These are phyloP conservation scores for Letharia lupina DNA, from an alignment of 495 filamentous ascomycete species.

Conservation along the genomic window DNA sequence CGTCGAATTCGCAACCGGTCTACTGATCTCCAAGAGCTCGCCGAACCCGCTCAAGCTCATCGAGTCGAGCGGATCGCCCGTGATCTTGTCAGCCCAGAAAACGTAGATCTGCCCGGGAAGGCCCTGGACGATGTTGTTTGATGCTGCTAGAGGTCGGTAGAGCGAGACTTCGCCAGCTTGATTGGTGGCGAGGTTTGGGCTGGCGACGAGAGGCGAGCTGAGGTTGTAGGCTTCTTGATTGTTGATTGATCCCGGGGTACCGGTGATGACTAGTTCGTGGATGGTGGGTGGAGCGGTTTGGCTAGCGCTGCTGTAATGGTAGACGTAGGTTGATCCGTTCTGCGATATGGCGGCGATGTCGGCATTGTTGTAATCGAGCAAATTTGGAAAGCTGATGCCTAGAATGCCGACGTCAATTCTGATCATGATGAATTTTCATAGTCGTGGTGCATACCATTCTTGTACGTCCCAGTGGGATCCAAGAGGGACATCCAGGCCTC, in stretches of 20 bases:
- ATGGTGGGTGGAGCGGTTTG: conserved; percentile 11
- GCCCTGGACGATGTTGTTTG: conserved; percentile 12
- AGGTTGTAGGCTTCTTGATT: conserved; percentile 24
- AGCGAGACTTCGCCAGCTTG: conserved; percentile 10
- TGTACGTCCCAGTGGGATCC: conserved; percentile 12
- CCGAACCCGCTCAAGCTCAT: conserved; percentile 13
- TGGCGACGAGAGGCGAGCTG: conserved; percentile 18
- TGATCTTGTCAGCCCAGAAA: conserved; percentile 20
- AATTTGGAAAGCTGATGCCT: conserved; percentile 16
- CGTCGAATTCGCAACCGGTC: not conserved
- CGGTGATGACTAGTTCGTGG: conserved; percentile 21
- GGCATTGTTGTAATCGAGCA: conserved; percentile 20
- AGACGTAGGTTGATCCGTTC: conserved; percentile 21
- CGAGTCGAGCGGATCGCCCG: conserved; percentile 12
- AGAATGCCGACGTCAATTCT: not conserved
- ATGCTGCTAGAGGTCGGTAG: conserved; percentile 21
- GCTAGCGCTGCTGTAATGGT: conserved; percentile 18
- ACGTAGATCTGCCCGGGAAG: conserved; percentile 17
- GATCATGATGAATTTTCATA: no score
- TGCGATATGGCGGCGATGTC: conserved; percentile 21
- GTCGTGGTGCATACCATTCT: not conserved
- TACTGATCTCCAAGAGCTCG: conserved; percentile 13
- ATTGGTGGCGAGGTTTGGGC: conserved; percentile 7
- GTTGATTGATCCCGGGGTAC: conserved; percentile 15
- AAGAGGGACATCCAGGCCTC: conserved; percentile 16